Evolutionary conservation across 2,329 filamentous ascomycete genomes (phyloP).

Genomic region (Akanthomyces dipterigenus): DNA sequence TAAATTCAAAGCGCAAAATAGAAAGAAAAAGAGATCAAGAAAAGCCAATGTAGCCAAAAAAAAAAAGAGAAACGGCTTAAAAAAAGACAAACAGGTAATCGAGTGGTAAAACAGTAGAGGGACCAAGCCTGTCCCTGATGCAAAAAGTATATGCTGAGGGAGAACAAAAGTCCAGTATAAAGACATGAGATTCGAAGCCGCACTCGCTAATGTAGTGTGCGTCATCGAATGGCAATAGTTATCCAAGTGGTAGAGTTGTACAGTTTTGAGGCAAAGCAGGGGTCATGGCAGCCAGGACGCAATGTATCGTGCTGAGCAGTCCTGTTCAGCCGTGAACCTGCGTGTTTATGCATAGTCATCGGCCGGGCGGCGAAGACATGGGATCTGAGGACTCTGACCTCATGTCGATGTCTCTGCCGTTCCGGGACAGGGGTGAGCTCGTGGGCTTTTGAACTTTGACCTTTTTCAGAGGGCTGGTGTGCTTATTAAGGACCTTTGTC

Average conservation of each 20-base stretch:
- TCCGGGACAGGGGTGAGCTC: slow-evolving; percentile 43
- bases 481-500: slow-evolving; percentile 30
- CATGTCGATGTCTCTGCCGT: slow-evolving; percentile 41
- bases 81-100: not conserved
- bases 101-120: not conserved
- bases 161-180: not conserved
- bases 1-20: not conserved
- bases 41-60: slow-evolving; percentile 7
- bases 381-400: slow-evolving; percentile 52
- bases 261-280: not conserved
- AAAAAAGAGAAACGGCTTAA: not conserved
- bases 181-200: not conserved
- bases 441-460: slow-evolving; percentile 40
- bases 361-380: slow-evolving; percentile 44
- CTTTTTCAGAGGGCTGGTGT: slow-evolving; percentile 35
- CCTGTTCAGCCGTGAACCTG: not conserved
- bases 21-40: not conserved
- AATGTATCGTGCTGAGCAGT: not conserved
- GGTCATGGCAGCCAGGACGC: not conserved
- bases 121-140: slow-evolving; percentile 8
- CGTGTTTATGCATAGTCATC: not conserved
- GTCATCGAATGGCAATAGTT: not conserved
- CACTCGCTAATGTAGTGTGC: not conserved
- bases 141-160: slow-evolving; percentile 7
- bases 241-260: slow-evolving; percentile 9